Evolutionary conservation across 1,284 basidiomycete genomes (phyloP).

Genomic region (Ganoderma meredithae): DNA sequence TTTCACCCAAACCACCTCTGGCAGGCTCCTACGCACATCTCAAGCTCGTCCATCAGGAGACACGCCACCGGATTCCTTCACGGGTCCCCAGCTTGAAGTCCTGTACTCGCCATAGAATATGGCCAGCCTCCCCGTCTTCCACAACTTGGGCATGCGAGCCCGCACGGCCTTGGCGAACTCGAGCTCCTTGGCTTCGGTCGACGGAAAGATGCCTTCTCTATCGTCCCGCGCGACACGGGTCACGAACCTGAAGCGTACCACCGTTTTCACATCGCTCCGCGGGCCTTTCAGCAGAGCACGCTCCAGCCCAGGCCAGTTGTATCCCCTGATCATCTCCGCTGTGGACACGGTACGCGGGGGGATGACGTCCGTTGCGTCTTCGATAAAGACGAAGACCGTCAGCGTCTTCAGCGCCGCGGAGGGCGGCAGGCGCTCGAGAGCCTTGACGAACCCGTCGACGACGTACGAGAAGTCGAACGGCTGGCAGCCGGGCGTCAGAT

Average conservation of each 20-base stretch:
- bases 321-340: neutral
- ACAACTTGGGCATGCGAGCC: neutral
- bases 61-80: too few relatives aligned
- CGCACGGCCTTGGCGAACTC: neutral
- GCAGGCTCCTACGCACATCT: too few relatives aligned
- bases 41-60: too few relatives aligned
- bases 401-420: neutral
- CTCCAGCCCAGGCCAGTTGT: slow-evolving; percentile 1
- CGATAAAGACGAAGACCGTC: neutral
- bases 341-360: neutral
- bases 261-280: neutral
- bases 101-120: neutral
- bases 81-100: neutral
- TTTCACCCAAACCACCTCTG: too few relatives aligned
- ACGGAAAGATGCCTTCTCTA: neutral
- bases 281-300: neutral
- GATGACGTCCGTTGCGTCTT: neutral
- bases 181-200: neutral
- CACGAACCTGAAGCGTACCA: neutral
- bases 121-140: neutral
- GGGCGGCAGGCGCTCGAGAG: neutral
- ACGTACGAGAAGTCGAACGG: neutral
- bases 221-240: neutral
- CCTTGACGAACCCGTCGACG: neutral
- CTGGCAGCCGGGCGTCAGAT: neutral